Evolutionary conservation across 140 eudicot species (phyloP).

Genomic region (Oenanthe javanica): DNA sequence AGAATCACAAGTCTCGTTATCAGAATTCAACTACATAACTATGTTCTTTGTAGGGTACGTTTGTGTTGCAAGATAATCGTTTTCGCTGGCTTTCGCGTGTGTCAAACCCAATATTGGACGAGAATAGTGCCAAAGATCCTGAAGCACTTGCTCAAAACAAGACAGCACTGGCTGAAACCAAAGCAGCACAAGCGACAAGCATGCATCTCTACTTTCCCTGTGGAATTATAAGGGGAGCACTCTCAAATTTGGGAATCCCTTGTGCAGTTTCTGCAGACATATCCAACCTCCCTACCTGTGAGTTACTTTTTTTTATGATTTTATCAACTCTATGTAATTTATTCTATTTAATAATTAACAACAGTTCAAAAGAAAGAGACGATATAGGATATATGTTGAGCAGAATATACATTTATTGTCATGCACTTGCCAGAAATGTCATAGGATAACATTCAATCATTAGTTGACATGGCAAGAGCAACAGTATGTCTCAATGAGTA

Average conservation of each 20-base stretch:
- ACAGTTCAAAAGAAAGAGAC: neutral
- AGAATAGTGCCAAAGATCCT: conserved; percentile 52
- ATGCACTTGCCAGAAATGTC: neutral
- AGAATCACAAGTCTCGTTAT: neutral
- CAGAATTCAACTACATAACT: conserved; percentile 3
- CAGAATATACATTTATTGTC: too few relatives aligned
- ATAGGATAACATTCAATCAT: neutral
- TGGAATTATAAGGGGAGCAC: conserved; percentile 92
- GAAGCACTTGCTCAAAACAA: conserved; percentile 49
- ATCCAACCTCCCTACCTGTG: conserved; percentile 86
- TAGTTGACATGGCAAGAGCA: neutral
- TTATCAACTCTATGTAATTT: neutral
- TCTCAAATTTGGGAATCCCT: conserved; percentile 86
- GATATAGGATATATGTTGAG: neutral
- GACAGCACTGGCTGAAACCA: conserved; percentile 60
- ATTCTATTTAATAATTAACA: neutral
- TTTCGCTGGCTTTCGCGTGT: conserved; percentile 80
- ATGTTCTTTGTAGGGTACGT: conserved; percentile 63
- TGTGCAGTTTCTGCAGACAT: conserved; percentile 99
- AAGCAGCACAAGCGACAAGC: conserved; percentile 76
- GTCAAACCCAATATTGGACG: conserved; percentile 55
- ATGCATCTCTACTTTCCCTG: conserved; percentile 95
- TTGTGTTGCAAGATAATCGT: conserved; percentile 88
- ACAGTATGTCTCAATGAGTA: neutral
- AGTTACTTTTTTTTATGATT: conserved; percentile 18